These are phyloP conservation scores for Bromus sterilis DNA, from an alignment of 176 grass and related monocot genomes.

Conservation along the genomic window DNA sequence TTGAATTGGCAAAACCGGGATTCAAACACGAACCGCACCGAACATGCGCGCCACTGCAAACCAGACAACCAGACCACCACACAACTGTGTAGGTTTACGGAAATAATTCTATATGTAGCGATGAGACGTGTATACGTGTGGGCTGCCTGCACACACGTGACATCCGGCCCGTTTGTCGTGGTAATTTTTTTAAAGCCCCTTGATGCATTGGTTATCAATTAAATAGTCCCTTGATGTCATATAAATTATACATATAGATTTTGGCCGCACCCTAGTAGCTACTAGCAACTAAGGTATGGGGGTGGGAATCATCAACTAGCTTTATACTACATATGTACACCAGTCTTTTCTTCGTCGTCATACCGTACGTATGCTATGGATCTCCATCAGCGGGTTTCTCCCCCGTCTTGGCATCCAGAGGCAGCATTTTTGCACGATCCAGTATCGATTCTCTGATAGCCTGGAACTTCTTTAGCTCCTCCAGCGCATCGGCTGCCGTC, in stretches of 20 bases:
- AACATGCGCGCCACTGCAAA: too few species aligned
- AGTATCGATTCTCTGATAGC: slow-evolving; percentile 47
- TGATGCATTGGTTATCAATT: too few species aligned
- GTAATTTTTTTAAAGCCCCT: too few species aligned
- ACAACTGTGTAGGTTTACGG: too few species aligned
- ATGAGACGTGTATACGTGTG: too few species aligned
- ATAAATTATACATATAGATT: slow-evolving; percentile 7
- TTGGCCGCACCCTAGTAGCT: slow-evolving; percentile 14
- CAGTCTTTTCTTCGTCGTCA: slow-evolving; percentile 24
- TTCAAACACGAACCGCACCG: too few species aligned
- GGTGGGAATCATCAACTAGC: background rate
- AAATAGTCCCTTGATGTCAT: too few species aligned
- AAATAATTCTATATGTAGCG: too few species aligned
- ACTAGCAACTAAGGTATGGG: slow-evolving; percentile 21
- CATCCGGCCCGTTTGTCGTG: too few species aligned
- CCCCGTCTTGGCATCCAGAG: background rate
- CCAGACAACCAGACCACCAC: too few species aligned
- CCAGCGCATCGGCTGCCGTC: slow-evolving; percentile 46
- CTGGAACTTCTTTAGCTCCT: slow-evolving; percentile 66
- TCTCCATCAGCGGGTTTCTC: slow-evolving; percentile 21
- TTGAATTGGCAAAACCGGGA: too few species aligned
- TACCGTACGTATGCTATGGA: slow-evolving; percentile 28
- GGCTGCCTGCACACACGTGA: too few species aligned
- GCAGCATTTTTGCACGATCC: slow-evolving; percentile 1
- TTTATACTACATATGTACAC: slow-evolving; percentile 50